Evolutionary conservation across 495 filamentous ascomycete species (phyloP).

Genomic region (Alectoria sarmentosa): DNA sequence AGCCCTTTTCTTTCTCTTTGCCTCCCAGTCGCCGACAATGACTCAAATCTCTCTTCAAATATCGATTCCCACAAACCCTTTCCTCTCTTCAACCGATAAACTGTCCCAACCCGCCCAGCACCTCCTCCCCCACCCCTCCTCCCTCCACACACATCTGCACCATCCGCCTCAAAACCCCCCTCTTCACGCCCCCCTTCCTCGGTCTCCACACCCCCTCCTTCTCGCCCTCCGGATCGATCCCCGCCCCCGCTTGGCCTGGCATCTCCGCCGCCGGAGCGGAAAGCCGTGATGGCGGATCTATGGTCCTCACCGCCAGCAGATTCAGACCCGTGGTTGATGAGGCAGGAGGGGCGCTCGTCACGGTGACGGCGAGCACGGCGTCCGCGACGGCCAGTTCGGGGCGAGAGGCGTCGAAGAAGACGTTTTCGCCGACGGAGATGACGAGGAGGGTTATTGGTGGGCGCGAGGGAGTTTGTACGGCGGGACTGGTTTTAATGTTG

Average conservation of each 20-base stretch:
- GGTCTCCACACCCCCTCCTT: slow-evolving; percentile 72
- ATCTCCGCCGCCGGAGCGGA: slow-evolving; percentile 49
- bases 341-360: slow-evolving; percentile 41
- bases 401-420: slow-evolving; percentile 86
- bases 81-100: slow-evolving; percentile 29
- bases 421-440: slow-evolving; percentile 74
- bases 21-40: too few species aligned
- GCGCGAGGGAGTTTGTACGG: slow-evolving; percentile 26
- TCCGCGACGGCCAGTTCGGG: slow-evolving; percentile 93
- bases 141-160: slow-evolving; percentile 56
- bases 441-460: slow-evolving; percentile 89
- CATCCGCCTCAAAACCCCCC: slow-evolving; percentile 58
- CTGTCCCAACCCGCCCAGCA: slow-evolving; percentile 67
- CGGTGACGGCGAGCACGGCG: slow-evolving; percentile 70
- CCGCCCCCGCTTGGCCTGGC: slow-evolving; percentile 29
- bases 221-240: slow-evolving; percentile 30
- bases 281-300: slow-evolving; percentile 66
- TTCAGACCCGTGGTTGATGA: slow-evolving; percentile 29
- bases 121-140: slow-evolving; percentile 78
- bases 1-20: neutral
- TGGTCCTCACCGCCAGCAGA: slow-evolving; percentile 55
- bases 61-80: neutral
- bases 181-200: slow-evolving; percentile 66
- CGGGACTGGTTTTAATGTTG: neutral
- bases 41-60: neutral